Percentiles rank a stretch among this genome's conserved stretches.
These are phyloP conservation scores for Aspergillus leporis DNA, from an alignment of 495 filamentous ascomycete genomes.

Conservation along the genomic window DNA sequence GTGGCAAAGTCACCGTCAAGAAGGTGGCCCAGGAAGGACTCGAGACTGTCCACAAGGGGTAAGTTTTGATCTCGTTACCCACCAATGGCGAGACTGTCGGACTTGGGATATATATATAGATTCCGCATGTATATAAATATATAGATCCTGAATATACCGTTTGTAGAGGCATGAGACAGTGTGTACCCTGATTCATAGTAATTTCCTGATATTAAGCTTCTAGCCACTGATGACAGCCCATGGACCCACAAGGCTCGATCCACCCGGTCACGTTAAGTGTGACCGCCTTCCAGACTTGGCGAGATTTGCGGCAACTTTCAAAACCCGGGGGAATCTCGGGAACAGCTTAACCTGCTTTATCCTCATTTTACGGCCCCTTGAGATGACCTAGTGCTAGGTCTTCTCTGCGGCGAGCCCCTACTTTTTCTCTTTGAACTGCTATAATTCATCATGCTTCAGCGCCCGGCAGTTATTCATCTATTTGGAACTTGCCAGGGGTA, in stretches of 20 bases:
- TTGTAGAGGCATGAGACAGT: not conserved
- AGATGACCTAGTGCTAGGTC: constrained; percentile 32
- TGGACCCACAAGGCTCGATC: not conserved
- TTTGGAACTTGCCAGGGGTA: constrained; percentile 39
- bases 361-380: constrained; percentile 22
- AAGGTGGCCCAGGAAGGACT: constrained; percentile 20
- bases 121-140: not conserved
- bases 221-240: not conserved
- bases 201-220: not conserved
- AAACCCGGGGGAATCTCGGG: not conserved
- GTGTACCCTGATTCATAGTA: not conserved
- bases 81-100: not conserved
- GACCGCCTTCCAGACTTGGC: constrained; percentile 16
- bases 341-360: constrained; percentile 8
- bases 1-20: constrained; percentile 50
- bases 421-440: constrained; percentile 10
- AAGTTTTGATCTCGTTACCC: not conserved
- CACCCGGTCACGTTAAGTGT: not conserved
- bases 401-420: constrained; percentile 30
- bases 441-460: constrained; percentile 28
- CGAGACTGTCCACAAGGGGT: not conserved
- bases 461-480: constrained; percentile 18
- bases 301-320: not conserved
- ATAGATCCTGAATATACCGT: not conserved
- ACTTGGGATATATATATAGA: not conserved